These are phyloP conservation scores for Eimeria sp. DNA, from an alignment of 169 alveolate species.

Conservation along the genomic window DNA sequence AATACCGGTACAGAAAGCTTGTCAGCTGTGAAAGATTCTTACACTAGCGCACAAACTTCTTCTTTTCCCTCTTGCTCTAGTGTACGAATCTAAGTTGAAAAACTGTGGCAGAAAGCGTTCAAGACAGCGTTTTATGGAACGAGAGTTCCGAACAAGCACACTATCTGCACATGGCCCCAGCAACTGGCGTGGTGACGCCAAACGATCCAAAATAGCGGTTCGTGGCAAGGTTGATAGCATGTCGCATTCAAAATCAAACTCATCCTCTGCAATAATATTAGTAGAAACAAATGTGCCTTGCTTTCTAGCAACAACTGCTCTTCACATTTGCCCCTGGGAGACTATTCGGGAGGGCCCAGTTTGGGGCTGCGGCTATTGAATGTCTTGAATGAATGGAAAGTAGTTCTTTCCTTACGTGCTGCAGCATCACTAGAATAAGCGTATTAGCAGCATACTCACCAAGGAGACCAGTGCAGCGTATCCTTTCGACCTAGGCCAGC, in stretches of 20 bases:
- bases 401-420: not conserved
- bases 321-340: not conserved
- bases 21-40: not conserved
- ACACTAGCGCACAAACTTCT: not conserved
- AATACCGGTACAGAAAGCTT: too few species aligned
- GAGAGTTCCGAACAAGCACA: not conserved
- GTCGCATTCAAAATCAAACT: not conserved
- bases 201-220: not conserved
- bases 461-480: not conserved
- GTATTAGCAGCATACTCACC: not conserved
- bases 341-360: conserved; percentile 12
- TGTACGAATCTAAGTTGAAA: not conserved
- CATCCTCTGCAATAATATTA: not conserved
- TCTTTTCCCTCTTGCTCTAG: too few species aligned
- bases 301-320: not conserved
- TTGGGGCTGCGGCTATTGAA: conserved; percentile 35
- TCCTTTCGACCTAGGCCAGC: not conserved
- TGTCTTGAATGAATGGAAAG: not conserved
- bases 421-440: not conserved
- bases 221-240: not conserved
- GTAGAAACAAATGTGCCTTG: not conserved
- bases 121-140: not conserved
- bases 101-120: not conserved
- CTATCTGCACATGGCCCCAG: not conserved
- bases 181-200: too few species aligned